phyloP scores from a whole-genome alignment of 1,284 basidiomycete genomes.

The Ganoderma resinaceum region DNA sequence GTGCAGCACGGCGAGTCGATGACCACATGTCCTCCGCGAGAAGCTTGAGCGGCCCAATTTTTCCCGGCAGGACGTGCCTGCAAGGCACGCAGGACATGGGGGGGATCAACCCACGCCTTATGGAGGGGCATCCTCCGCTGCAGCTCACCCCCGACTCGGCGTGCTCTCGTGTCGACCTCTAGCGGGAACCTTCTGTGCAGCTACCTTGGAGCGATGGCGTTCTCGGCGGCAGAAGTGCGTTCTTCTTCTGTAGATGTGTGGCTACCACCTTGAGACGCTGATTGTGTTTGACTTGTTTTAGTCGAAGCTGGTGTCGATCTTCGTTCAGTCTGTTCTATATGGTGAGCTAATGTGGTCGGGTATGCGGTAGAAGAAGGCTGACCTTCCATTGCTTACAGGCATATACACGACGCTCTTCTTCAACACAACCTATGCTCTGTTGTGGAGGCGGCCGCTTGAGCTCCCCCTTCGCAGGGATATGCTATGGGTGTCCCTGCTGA shows the following conservation, averaged over 20 bases:
- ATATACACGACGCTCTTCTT: conserved; percentile 21
- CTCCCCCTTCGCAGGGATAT: conserved; percentile 12
- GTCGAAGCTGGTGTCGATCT: conserved; percentile 29
- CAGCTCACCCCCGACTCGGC: not conserved
- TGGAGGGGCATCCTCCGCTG: not conserved
- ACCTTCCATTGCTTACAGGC: conserved; percentile 2
- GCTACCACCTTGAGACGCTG: not conserved
- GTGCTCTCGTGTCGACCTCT: not conserved
- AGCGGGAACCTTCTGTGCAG: not conserved
- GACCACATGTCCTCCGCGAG: not conserved
- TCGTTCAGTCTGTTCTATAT: conserved; percentile 27
- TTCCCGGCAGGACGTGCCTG: not conserved
- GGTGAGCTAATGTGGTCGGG: conserved; percentile 14
- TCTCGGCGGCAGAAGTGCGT: conserved; percentile 22
- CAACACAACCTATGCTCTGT: conserved; percentile 17
- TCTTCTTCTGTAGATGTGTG: not conserved
- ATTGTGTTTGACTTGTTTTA: not conserved
- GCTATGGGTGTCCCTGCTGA: conserved; percentile 14
- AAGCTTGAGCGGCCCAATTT: conserved; percentile 1
- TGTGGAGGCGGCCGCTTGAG: conserved; percentile 14
- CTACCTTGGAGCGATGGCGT: conserved; percentile 13
- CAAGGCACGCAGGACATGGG: not conserved
- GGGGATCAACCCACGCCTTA: not conserved
- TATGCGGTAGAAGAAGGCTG: not conserved
- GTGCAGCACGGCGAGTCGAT: not conserved